phyloP scores from a whole-genome alignment of 2,329 filamentous ascomycete species.

The Talaromyces pinophilus region DNA sequence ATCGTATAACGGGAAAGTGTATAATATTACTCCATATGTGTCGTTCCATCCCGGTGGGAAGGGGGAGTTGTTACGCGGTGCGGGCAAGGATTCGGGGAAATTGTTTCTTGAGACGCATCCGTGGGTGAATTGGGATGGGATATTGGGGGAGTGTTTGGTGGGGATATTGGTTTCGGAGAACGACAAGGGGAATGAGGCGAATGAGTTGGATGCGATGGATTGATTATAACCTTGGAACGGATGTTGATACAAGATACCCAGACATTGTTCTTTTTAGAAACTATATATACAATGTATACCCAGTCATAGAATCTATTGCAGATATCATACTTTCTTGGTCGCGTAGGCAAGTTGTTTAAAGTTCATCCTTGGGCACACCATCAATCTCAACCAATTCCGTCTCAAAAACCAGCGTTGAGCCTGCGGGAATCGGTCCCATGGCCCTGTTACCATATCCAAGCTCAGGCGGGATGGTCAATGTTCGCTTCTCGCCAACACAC shows the following conservation, averaged over 20 bases:
- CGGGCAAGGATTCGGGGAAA: slow-evolving; percentile 65
- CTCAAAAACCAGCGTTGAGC: slow-evolving; percentile 84
- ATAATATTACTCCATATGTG: slow-evolving; percentile 88
- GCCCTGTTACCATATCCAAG: slow-evolving; percentile 75
- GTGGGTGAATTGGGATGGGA: slow-evolving; percentile 70
- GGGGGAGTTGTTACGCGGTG: slow-evolving; percentile 62
- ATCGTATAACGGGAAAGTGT: slow-evolving; percentile 83
- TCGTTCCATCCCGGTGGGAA: slow-evolving; percentile 84
- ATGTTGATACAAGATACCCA: slow-evolving; percentile 13
- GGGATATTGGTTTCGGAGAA: slow-evolving; percentile 62
- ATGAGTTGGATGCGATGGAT: slow-evolving; percentile 61
- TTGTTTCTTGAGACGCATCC: slow-evolving; percentile 66
- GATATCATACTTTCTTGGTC: neutral
- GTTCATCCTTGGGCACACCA: slow-evolving; percentile 61
- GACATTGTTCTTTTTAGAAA: neutral
- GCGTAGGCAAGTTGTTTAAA: slow-evolving; percentile 30
- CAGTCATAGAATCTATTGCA: neutral
- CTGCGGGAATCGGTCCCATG: slow-evolving; percentile 80
- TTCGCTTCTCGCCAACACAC: slow-evolving; percentile 93
- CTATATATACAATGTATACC: slow-evolving; percentile 2
- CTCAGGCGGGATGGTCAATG: slow-evolving; percentile 83
- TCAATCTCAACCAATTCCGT: slow-evolving; percentile 84
- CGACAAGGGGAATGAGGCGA: slow-evolving; percentile 39
- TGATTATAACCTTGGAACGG: slow-evolving; percentile 31
- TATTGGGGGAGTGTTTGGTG: slow-evolving; percentile 62